phyloP scores from a whole-genome alignment of 768 basidiomycete species.

The Galerina sulciceps region DNA sequence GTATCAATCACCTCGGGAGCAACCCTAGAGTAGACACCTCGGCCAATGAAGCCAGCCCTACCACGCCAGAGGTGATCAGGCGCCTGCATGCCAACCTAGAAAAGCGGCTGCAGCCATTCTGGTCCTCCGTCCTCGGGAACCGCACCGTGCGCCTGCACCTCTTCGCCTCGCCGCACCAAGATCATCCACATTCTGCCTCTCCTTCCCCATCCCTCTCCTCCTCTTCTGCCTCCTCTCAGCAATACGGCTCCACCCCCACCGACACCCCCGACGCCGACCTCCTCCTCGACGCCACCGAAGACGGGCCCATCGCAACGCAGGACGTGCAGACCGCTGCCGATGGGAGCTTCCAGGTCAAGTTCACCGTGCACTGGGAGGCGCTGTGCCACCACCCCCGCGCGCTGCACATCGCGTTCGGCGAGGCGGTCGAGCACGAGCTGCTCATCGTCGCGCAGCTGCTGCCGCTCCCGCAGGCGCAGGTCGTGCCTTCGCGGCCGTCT shows the following conservation, averaged over 20 bases:
- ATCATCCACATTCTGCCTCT: conserved; percentile 2
- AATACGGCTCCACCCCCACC: background rate
- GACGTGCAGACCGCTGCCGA: conserved; percentile 66
- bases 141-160: conserved; percentile 67
- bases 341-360: conserved; percentile 72
- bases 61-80: conserved; percentile 37
- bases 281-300: conserved; percentile 28
- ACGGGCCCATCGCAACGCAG: conserved; percentile 50
- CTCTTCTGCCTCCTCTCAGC: background rate
- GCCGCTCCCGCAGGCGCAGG: conserved; percentile 14
- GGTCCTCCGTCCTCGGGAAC: conserved; percentile 71
- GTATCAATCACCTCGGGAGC: too few species aligned
- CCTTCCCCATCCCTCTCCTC: background rate
- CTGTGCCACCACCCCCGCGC: conserved; percentile 65
- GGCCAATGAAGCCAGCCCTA: background rate
- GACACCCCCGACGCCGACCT: conserved; percentile 4
- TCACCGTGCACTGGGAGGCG: conserved; percentile 71
- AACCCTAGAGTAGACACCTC: background rate
- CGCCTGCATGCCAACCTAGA: conserved; percentile 79
- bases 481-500: background rate
- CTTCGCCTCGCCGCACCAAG: conserved; percentile 47
- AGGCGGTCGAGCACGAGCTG: conserved; percentile 58
- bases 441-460: conserved; percentile 58
- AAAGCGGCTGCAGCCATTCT: conserved; percentile 76
- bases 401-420: conserved; percentile 60